Evolutionary conservation across 202 grass and related monocot genomes (phyloP), one percentile per base, ranked within the genome.

Genomic region (Zoysia matrella): DNA sequence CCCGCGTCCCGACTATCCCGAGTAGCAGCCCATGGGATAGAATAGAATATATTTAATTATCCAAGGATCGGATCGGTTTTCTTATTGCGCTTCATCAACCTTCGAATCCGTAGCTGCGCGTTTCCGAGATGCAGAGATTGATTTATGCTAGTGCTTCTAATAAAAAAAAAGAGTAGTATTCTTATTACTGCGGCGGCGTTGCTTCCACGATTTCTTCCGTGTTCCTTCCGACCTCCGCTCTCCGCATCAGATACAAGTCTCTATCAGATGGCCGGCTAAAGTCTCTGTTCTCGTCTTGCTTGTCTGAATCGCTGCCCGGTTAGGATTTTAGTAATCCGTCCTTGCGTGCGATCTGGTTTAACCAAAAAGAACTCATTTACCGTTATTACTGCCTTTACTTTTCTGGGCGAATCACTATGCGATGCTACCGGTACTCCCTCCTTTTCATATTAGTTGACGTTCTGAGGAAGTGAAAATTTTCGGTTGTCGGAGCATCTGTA

Each of bases 41-140:
- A 30, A 30, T 30, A 30, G 22, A 30, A 30, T 30, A 30, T 30
- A 30, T 30, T 30, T 30, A 30, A 30, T 30, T 30, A 30, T 30
- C 22, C 22, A 46, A 46, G 5, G 45, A 46, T 46, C 45, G 45
- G 45, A 46, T 46, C 5, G 5, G 45, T 46, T 3, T 46, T 46
- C 22, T 30, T 30, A 30, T 30, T 30, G 22, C 22, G 22, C 22
- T 30, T 30, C 22, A 30, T 30, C 22, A 30, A 5, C 45, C 4
- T 46, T 3, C 5, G 65, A 65, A 46, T 44, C 72, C 76, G 22
- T 48, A 8, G 13, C 3, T 65, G 87, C 82, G 72, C 81, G 65
- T 16, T 30, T 30, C 22, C 22, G 22, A 30, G 22, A 30, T 30
- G 22, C 22, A 30, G 22, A 11, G 67, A 73, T 73, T 44, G 39